These are phyloP conservation scores for Plectosphaerella plurivora DNA, from an alignment of 2,329 filamentous ascomycete species.

Conservation along the genomic window DNA sequence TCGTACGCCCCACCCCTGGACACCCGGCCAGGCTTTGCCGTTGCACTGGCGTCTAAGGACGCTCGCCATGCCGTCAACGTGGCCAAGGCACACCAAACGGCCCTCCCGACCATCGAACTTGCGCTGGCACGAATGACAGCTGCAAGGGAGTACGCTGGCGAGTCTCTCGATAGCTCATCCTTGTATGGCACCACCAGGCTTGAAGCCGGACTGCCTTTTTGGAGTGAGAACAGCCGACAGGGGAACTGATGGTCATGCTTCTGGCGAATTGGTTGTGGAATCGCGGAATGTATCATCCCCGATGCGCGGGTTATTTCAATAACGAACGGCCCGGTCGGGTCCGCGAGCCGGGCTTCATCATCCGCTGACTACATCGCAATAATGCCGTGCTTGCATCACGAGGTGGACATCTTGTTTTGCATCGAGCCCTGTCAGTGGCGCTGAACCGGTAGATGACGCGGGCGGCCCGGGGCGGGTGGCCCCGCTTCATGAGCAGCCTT, in stretches of 20 bases:
- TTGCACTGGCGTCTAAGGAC: slow-evolving; percentile 7
- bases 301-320: too few relatives aligned
- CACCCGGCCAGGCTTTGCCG: slow-evolving; percentile 6
- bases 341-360: too few relatives aligned
- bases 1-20: slow-evolving; percentile 17
- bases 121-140: slow-evolving; percentile 6
- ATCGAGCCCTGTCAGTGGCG: too few relatives aligned
- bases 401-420: too few relatives aligned
- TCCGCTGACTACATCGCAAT: too few relatives aligned
- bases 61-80: slow-evolving; percentile 7
- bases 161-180: slow-evolving; percentile 7
- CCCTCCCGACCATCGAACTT: slow-evolving; percentile 6
- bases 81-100: slow-evolving; percentile 5
- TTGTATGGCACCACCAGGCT: slow-evolving; percentile 6
- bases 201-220: slow-evolving; percentile 7
- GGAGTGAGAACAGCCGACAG: slow-evolving; percentile 8
- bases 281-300: too few relatives aligned
- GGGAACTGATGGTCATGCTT: slow-evolving; percentile 1
- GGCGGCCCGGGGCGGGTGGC: too few relatives aligned
- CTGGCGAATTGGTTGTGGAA: neutral
- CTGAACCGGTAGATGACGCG: too few relatives aligned
- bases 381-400: too few relatives aligned
- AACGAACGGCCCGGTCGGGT: too few relatives aligned
- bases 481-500: too few relatives aligned
- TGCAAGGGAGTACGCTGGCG: slow-evolving; percentile 7